phyloP scores from a whole-genome alignment of 257 asterid genomes.

The Plantago ovata region DNA sequence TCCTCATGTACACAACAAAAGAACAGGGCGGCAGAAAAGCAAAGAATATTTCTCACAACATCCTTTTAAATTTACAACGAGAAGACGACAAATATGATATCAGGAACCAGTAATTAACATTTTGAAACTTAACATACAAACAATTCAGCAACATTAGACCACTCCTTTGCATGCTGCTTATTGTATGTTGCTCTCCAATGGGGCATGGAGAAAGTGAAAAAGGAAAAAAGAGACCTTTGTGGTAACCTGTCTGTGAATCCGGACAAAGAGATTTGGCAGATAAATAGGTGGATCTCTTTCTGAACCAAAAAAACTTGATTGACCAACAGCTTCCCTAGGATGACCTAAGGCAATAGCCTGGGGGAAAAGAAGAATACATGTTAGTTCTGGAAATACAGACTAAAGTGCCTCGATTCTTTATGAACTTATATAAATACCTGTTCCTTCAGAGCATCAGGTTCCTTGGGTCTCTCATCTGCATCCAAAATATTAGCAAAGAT shows the following conservation, averaged over 20 bases:
- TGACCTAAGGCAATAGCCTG: constrained; percentile 9
- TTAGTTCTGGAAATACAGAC: neutral
- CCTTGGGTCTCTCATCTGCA: constrained; percentile 6
- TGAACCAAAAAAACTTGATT: constrained; percentile 14
- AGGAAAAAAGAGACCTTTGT: constrained; percentile 5
- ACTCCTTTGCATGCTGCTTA: neutral
- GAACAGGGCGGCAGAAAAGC: neutral
- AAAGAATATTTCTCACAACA: neutral
- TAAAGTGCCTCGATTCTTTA: neutral
- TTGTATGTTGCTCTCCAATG: neutral
- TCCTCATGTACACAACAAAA: neutral
- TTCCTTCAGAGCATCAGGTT: constrained; percentile 13
- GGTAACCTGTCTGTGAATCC: constrained; percentile 9
- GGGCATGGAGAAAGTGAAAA: constrained; percentile 2
- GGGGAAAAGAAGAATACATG: neutral
- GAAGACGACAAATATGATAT: neutral
- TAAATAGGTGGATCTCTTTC: constrained; percentile 16
- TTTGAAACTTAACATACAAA: neutral
- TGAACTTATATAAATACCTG: neutral
- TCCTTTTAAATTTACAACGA: neutral
- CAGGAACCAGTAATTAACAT: neutral
- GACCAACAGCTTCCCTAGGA: constrained; percentile 16
- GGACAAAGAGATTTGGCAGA: constrained; percentile 9
- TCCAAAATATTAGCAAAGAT: neutral
- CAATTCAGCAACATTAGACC: neutral